Base-by-base conservation (phyloP, 805 yeast genomes). In the Kluyveromyces siamensis region DNA sequence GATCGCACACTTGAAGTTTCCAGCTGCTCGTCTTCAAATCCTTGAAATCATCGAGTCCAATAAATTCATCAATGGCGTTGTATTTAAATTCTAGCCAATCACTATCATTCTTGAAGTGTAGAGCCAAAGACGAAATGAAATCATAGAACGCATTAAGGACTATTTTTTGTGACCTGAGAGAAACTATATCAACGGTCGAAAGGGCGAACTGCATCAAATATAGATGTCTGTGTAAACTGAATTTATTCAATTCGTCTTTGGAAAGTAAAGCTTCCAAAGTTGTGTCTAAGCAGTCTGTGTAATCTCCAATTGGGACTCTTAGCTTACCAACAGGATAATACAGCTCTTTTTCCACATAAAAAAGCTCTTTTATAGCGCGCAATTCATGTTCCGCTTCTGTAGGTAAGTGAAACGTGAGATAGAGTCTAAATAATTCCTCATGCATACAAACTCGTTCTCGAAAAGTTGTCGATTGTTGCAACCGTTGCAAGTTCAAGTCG, bases 1-100 rank as follows among this genome's bases (percentile, higher is more conserved):
- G 51, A 50, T 75, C 77, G 8, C 65, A 56, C 2, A 72, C 62
- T 48, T 68, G 70, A 18, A 48, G 40, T 9, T 40, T 45, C 9
- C 47, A 46, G 1, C 50, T 41, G 7, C 41, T 37, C 1, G 54
- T 43, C 11, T 30, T 7, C 6, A 45, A 8, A 10, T 52, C 53
- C 2, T 43, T 50, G 6, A 37, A 18, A 6, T 55, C 48, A 16
- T 53, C 30, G n/a, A 47, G 35, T 13, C 44, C 35, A 8, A 61
- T 27, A 7, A 59, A 45, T 8, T 53, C 39, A 6, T 53, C 55
- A 6, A 61, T 27, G 36, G 61, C 51, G 8, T 30, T 41, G 42
- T 50, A 56, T 43, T 61, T 59, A 48, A 61, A 65, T 44, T 55
- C 55, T 19, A 61, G 46, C 25, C 55, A 49, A 35, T 43, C 46